Base-by-base conservation (phyloP, 2,329 filamentous ascomycete genomes). In the Tolypocladium paradoxum region DNA sequence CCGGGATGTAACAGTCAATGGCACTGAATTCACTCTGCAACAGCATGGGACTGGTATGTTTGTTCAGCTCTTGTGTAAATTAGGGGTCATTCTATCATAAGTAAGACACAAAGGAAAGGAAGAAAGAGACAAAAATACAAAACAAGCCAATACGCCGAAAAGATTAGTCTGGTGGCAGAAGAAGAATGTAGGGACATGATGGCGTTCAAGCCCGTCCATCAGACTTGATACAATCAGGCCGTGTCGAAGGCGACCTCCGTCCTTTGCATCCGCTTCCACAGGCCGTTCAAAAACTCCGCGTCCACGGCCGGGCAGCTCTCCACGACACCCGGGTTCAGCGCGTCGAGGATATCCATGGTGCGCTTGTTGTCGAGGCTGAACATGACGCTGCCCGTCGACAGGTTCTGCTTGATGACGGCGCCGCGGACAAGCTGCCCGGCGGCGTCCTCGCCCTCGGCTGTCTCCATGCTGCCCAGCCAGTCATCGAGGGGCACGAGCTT, bases 311-410 rank as follows among this genome's bases (percentile, higher is more conserved):
- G 60, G 29, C 60, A 61, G 24, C 48, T 51, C 18, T 56, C 58
- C 18, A 49, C 54, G 14, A 54, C 54, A 5, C 56, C 58, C 8
- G 60, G 60, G 27, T 51, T 50, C 47, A 61, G 38, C 18, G 49
- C 50, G 34, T 60, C 58, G 53, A 61, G 48, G 35, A 57, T 38
- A 14, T n/a, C 52, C 53, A 55, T 52, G 11, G 60, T 62, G 38
- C 49, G 46, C 45, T 24, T 48, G 52, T 56, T 60, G 31, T 62
- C 56, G 37, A 62, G 54, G 46, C 59, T 56, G 40, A 62, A 62
- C 60, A 62, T 62, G 55, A 61, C 60, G 47, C 56, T 55, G 5
- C 60, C 60, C 12, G 58, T 61, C 20, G 54, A 53, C 12, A 60
- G 58, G 45, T 58, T 60, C 50, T 62, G 56, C 50, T 52, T 56